These are phyloP conservation scores for Onygena corvina DNA, from an alignment of 2,329 filamentous ascomycete species.

Conservation along the genomic window DNA sequence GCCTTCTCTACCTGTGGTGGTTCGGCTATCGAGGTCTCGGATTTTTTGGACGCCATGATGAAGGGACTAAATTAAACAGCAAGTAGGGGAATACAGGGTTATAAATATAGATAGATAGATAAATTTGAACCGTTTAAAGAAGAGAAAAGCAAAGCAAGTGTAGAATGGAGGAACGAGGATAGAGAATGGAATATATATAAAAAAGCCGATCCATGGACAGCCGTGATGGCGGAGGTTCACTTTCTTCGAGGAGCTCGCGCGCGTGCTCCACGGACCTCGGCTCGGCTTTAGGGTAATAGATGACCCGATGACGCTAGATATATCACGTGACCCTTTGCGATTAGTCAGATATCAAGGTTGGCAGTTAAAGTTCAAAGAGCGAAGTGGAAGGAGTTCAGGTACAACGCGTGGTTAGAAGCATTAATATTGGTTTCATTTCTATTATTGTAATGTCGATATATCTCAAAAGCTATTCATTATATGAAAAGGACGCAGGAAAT, in stretches of 20 bases:
- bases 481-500: too few relatives aligned
- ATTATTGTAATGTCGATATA: too few relatives aligned
- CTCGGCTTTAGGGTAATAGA: slow-evolving; percentile 15
- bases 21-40: slow-evolving; percentile 19
- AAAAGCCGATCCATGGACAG: too few relatives aligned
- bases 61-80: too few relatives aligned
- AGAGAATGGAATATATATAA: too few relatives aligned
- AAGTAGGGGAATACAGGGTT: background rate
- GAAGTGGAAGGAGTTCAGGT: too few relatives aligned
- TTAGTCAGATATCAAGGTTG: too few relatives aligned
- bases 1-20: slow-evolving; percentile 23
- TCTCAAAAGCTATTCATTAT: too few relatives aligned
- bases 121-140: slow-evolving; percentile 5
- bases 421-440: too few relatives aligned
- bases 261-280: slow-evolving; percentile 19
- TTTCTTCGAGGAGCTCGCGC: background rate
- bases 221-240: background rate
- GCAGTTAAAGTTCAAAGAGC: too few relatives aligned
- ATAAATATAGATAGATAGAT: slow-evolving; percentile 8
- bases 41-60: slow-evolving; percentile 7
- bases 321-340: background rate
- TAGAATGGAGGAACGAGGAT: too few relatives aligned
- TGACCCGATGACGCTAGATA: background rate
- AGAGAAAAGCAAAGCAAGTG: slow-evolving; percentile 8
- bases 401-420: too few relatives aligned